Conservation (phyloP, 495 filamentous ascomycete species). For the Cercophora sp. region DNA sequence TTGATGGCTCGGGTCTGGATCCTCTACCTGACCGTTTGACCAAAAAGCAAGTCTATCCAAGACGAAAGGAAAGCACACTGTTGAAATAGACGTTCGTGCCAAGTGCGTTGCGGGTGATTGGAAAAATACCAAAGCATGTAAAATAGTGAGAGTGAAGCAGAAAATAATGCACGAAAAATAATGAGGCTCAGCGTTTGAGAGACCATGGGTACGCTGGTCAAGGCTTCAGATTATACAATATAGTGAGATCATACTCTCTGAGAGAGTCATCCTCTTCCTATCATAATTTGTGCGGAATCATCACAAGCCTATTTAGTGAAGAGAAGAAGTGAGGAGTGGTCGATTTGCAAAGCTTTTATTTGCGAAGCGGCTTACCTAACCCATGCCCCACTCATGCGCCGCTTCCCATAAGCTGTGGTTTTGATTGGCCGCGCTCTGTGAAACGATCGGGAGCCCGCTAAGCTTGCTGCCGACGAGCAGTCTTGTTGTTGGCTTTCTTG, state of each 20-base stretch:
- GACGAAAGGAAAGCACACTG: too few relatives aligned
- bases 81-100: too few relatives aligned
- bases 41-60: too few relatives aligned
- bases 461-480: background rate
- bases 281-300: slow-evolving; percentile 52
- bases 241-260: slow-evolving; percentile 51
- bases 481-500: background rate
- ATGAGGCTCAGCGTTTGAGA: too few relatives aligned
- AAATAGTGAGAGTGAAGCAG: too few relatives aligned
- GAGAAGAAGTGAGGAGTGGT: slow-evolving; percentile 14
- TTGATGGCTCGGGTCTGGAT: too few relatives aligned
- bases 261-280: slow-evolving; percentile 57
- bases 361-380: slow-evolving; percentile 14
- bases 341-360: slow-evolving; percentile 8
- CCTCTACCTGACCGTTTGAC: too few relatives aligned
- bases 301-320: slow-evolving; percentile 48
- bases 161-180: too few relatives aligned
- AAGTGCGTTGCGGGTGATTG: too few relatives aligned
- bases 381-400: too few relatives aligned
- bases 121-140: too few relatives aligned
- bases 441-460: background rate
- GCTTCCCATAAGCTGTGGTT: background rate
- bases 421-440: background rate
- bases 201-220: too few relatives aligned
- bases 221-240: slow-evolving; percentile 51